Conservation (phyloP, 495 filamentous ascomycete species). For the Xylaria nigripes region DNA sequence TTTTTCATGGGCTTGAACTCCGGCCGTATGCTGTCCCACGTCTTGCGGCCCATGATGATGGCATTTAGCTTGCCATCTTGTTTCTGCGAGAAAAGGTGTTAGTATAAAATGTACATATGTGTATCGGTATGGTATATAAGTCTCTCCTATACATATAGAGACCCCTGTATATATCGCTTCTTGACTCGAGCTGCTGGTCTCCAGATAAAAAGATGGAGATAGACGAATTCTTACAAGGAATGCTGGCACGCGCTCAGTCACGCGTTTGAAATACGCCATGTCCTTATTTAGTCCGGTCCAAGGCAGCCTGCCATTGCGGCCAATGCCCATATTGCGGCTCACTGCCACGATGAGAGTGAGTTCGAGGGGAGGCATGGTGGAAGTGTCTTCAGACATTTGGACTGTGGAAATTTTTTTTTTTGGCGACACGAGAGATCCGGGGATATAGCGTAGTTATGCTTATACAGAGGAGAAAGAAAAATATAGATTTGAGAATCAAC, state of each 20-base stretch:
- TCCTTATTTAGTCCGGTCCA: slow-evolving; percentile 84
- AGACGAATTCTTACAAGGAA: background rate
- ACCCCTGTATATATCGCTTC: too few species aligned
- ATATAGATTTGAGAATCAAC: too few species aligned
- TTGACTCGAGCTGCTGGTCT: too few species aligned
- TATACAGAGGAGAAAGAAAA: too few species aligned
- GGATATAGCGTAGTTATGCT: too few species aligned
- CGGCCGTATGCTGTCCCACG: slow-evolving; percentile 77
- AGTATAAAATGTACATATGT: too few species aligned
- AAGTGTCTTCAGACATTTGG: background rate
- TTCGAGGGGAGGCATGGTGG: slow-evolving; percentile 36
- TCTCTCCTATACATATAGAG: too few species aligned
- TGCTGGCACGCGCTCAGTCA: slow-evolving; percentile 59
- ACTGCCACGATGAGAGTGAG: slow-evolving; percentile 73
- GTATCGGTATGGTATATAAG: too few species aligned
- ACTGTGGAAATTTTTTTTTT: background rate
- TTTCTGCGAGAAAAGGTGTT: background rate
- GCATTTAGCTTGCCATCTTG: slow-evolving; percentile 47
- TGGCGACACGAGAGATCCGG: background rate
- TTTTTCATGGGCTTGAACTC: slow-evolving; percentile 70
- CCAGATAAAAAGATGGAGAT: background rate
- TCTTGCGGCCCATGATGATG: slow-evolving; percentile 95
- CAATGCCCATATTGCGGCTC: slow-evolving; percentile 76
- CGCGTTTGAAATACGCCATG: slow-evolving; percentile 89
- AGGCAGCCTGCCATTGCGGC: slow-evolving; percentile 67